These are phyloP conservation scores for Zygosaccharomyces sapae DNA, from an alignment of 1,139 yeast species.

Conservation along the genomic window DNA sequence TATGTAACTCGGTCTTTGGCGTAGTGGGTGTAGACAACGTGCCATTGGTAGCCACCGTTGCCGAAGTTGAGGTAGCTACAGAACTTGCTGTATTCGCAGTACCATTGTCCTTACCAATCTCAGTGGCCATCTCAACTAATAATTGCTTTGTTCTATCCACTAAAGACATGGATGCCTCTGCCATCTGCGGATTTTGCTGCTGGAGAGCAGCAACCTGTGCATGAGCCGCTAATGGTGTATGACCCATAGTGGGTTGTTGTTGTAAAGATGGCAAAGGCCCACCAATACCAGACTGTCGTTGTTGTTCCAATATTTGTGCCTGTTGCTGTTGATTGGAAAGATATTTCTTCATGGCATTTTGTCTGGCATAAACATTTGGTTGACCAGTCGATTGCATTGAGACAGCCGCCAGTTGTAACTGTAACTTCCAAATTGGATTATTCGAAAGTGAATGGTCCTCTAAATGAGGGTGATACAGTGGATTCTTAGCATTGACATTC, in stretches of 20 bases:
- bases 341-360: slow-evolving; percentile 67
- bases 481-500: slow-evolving; percentile 35
- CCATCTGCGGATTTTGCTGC: slow-evolving; percentile 21
- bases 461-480: slow-evolving; percentile 43
- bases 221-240: slow-evolving; percentile 16
- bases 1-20: slow-evolving; percentile 32
- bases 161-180: slow-evolving; percentile 34
- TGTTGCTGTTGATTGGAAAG: slow-evolving; percentile 42
- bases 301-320: slow-evolving; percentile 22
- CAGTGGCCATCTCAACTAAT: slow-evolving; percentile 34
- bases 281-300: slow-evolving; percentile 6
- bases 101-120: slow-evolving; percentile 18
- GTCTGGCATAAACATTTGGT: slow-evolving; percentile 89
- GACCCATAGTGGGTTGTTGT: slow-evolving; percentile 37
- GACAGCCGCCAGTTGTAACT: slow-evolving; percentile 70
- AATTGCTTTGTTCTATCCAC: slow-evolving; percentile 36
- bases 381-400: slow-evolving; percentile 62
- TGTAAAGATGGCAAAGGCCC: slow-evolving; percentile 6
- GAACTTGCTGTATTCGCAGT: slow-evolving; percentile 6
- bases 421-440: slow-evolving; percentile 84
- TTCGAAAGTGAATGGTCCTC: slow-evolving; percentile 43
- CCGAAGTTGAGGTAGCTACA: slow-evolving; percentile 8
- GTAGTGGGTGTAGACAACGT: slow-evolving; percentile 34
- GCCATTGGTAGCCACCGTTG: slow-evolving; percentile 22
- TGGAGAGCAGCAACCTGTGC: slow-evolving; percentile 11